phyloP scores from a whole-genome alignment of 108 stramenopile genomes.

The Cyclotella sp. region DNA sequence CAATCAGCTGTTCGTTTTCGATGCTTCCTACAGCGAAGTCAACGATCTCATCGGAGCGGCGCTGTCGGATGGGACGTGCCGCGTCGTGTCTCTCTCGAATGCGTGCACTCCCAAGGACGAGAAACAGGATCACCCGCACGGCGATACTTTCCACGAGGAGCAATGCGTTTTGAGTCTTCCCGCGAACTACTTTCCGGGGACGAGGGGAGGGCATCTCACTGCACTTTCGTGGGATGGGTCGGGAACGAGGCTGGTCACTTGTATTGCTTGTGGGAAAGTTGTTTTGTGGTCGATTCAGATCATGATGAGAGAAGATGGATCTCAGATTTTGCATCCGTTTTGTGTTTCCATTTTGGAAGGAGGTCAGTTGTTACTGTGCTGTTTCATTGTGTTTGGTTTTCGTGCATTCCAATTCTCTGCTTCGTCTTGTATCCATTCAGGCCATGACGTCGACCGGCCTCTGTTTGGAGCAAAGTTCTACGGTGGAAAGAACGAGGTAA shows the following conservation, averaged over 20 bases:
- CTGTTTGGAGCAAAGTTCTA: slow-evolving; percentile 78
- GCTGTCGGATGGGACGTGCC: slow-evolving; percentile 82
- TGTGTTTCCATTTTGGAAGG: slow-evolving; percentile 80
- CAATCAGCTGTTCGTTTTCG: slow-evolving; percentile 78
- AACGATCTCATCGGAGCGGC: slow-evolving; percentile 83
- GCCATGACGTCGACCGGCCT: slow-evolving; percentile 70
- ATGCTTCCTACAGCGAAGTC: slow-evolving; percentile 71
- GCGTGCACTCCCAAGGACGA: background rate
- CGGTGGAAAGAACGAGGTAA: slow-evolving; percentile 59
- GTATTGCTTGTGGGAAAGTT: slow-evolving; percentile 82
- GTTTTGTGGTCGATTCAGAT: slow-evolving; percentile 58
- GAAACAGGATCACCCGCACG: too few species aligned
- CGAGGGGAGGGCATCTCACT: slow-evolving; percentile 67
- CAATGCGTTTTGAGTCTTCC: slow-evolving; percentile 47
- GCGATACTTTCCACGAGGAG: background rate
- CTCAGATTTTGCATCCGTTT: slow-evolving; percentile 40
- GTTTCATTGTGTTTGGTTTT: background rate
- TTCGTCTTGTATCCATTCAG: slow-evolving; percentile 7
- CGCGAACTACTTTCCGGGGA: slow-evolving; percentile 33
- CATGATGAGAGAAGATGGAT: slow-evolving; percentile 29
- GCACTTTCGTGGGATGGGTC: slow-evolving; percentile 80
- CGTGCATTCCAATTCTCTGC: background rate
- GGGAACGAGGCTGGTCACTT: slow-evolving; percentile 73
- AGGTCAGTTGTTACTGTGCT: slow-evolving; percentile 29
- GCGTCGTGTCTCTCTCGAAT: slow-evolving; percentile 23